Conservation (phyloP, 2,329 filamentous ascomycete species). For the Emergomyces pasteurianus region DNA sequence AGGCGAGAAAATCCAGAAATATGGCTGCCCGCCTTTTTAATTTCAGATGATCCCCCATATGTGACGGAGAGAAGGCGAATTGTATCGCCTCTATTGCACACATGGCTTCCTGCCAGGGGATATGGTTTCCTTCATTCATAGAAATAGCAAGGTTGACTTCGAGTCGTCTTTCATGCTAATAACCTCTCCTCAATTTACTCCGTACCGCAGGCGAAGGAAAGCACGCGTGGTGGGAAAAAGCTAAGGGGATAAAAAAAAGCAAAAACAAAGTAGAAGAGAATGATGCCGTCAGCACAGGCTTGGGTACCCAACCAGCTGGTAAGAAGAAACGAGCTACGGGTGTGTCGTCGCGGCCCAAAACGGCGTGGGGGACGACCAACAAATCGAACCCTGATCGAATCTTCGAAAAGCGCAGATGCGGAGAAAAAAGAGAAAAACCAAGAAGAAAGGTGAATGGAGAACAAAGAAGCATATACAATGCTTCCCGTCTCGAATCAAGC, state of each 20-base stretch:
- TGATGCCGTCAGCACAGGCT: neutral
- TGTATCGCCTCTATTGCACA: neutral
- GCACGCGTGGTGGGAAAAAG: neutral
- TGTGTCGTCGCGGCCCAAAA: neutral
- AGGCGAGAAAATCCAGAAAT: neutral
- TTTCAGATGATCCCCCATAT: neutral
- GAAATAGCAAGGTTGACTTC: neutral
- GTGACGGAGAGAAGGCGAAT: neutral
- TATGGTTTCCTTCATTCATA: neutral
- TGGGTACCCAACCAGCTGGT: neutral
- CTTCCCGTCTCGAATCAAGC: neutral
- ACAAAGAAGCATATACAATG: neutral
- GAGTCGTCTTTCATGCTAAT: neutral
- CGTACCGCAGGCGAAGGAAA: neutral
- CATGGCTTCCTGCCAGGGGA: neutral
- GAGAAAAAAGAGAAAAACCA: neutral
- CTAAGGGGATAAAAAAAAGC: neutral
- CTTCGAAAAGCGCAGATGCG: neutral
- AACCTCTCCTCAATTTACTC: no score
- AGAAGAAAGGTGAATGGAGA: neutral
- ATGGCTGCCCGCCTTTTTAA: neutral
- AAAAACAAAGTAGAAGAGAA: neutral
- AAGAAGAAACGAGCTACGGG: neutral
- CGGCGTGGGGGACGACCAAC: neutral
- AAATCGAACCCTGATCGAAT: neutral